Evolutionary conservation across 495 filamentous ascomycete genomes (phyloP), one percentile per base, ranked within the genome.

Genomic region (Thermochaetoides thermophila): DNA sequence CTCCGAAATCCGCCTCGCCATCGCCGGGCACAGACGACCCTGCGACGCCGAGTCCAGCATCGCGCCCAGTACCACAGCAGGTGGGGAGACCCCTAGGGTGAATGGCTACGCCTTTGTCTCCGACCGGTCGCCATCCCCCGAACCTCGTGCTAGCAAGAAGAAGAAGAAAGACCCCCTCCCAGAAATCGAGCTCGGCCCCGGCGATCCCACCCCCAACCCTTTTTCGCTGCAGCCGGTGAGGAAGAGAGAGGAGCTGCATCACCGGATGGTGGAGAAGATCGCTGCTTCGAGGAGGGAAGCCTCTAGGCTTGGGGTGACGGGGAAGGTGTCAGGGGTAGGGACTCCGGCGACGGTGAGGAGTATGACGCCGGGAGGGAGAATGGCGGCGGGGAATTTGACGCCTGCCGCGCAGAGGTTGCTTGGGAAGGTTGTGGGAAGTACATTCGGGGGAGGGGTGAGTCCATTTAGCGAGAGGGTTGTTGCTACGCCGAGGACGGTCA

Each of bases 51-150:
- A 92, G 45, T 65, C 70, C 6, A 74, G 68, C 3, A 71, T 71
- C 18, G n/a, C n/a, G n/a, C n/a, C n/a, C n/a, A n/a, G n/a, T n/a
- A 57, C 57, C 2, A 61, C 58, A 13, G 75, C 72, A n/a, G 61
- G 57, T 2, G 71, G 61, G 13, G 79, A 89, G 49, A 95, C 89
- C 1, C 89, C 89, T 0, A 68, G 84, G 2, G 82, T 96, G 0
- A 83, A 84, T 35, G 89, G 89, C 14, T 97, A 94, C 46, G 73
- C 81, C 3, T 96, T 95, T 53, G 89, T 97, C 26, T 85, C 93
- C 42, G 80, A 91, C 44, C 78, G 83, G 27, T 62, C 66, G 20
- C 60, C 58, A 3, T 56, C 55, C 29, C 50, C 55, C 14, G 54
- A 55, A 23, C 40, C 56, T 3, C 38, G 56, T 0, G 44, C n/a